phyloP scores from a whole-genome alignment of 371 early-diverging fungal genomes.

The Mortierella polycephala region DNA sequence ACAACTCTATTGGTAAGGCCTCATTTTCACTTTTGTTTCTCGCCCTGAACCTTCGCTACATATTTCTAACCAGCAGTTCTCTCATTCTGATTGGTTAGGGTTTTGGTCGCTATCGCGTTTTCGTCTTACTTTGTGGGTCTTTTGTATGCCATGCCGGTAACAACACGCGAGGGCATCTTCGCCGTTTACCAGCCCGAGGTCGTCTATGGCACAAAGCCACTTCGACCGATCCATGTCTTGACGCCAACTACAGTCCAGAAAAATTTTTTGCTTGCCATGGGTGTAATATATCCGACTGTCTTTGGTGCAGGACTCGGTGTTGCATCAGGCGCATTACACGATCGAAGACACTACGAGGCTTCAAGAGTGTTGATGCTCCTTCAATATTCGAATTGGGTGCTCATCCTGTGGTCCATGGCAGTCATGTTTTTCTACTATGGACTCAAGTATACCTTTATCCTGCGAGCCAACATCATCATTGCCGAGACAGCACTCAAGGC shows the following conservation, averaged over 20 bases:
- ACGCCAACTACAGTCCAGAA: constrained; percentile 49
- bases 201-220: constrained; percentile 29
- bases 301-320: constrained; percentile 41
- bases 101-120: constrained; percentile 41
- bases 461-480: constrained; percentile 54
- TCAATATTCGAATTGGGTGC: constrained; percentile 53
- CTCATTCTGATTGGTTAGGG: constrained; percentile 10
- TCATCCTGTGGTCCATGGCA: constrained; percentile 50
- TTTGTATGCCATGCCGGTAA: constrained; percentile 55
- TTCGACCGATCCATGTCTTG: constrained; percentile 46
- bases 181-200: constrained; percentile 52
- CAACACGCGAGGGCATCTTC: constrained; percentile 53
- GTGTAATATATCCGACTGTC: constrained; percentile 34
- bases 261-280: constrained; percentile 36
- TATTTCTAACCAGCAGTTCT: not conserved
- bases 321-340: constrained; percentile 38
- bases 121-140: constrained; percentile 49
- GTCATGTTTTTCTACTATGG: constrained; percentile 52
- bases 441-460: constrained; percentile 52
- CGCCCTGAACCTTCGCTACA: not conserved
- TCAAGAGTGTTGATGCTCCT: constrained; percentile 20
- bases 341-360: constrained; percentile 14
- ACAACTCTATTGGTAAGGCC: constrained; percentile 47
- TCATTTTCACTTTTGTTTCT: not conserved
- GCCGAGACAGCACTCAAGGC: constrained; percentile 53